These are phyloP conservation scores for Daldinia bambusicola DNA, from an alignment of 495 filamentous ascomycete genomes.

Conservation along the genomic window DNA sequence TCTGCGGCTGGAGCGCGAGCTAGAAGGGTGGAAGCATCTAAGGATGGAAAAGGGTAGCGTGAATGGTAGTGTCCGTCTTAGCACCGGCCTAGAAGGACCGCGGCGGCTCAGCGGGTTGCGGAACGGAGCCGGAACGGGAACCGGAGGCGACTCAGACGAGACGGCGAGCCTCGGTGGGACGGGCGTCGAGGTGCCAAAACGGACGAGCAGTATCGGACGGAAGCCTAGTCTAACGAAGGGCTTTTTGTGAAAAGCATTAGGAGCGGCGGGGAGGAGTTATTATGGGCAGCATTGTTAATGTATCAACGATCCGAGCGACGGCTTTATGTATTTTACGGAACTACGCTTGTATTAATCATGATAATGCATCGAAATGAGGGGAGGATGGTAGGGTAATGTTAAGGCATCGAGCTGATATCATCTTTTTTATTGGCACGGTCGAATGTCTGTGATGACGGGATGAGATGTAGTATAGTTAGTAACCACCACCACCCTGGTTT, in stretches of 20 bases:
- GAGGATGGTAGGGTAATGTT: conserved; percentile 21
- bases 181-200: conserved; percentile 60
- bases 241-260: conserved; percentile 58
- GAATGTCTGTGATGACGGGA: neutral
- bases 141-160: conserved; percentile 47
- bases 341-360: conserved; percentile 38
- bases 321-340: conserved; percentile 31
- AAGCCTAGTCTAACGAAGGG: conserved; percentile 65
- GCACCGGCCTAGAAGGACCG: conserved; percentile 42
- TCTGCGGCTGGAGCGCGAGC: conserved; percentile 83
- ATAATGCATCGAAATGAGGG: conserved; percentile 41
- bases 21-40: conserved; percentile 84
- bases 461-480: neutral
- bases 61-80: conserved; percentile 48
- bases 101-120: conserved; percentile 52
- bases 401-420: conserved; percentile 6
- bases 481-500: neutral
- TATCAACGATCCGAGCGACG: conserved; percentile 12
- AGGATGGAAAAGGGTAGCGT: conserved; percentile 67
- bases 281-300: conserved; percentile 33
- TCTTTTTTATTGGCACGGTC: neutral
- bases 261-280: neutral
- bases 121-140: conserved; percentile 42
- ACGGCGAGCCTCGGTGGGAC: conserved; percentile 41
- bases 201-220: conserved; percentile 66